A percentile compares a stretch with the other conserved stretches of the same genome.
phyloP scores from a whole-genome alignment of 1,284 basidiomycete genomes.

The Ustilago esculenta region DNA sequence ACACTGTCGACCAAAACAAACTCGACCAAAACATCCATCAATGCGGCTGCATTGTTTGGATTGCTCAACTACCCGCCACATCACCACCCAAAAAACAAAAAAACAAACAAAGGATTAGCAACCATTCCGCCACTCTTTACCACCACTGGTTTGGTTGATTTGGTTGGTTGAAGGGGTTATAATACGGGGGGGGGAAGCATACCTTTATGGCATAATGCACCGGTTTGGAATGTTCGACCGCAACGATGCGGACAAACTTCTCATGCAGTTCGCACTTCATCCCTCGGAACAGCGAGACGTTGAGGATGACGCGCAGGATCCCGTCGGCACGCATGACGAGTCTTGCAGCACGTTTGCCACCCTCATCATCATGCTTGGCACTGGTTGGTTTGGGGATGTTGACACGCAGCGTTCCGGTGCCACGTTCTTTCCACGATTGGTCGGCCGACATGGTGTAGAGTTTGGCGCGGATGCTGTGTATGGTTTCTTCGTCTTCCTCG shows the following conservation, averaged over 20 bases:
- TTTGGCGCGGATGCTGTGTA: slow-evolving; percentile 85
- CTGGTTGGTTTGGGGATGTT: slow-evolving; percentile 75
- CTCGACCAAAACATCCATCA: slow-evolving; percentile 47
- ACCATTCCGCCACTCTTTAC: too few relatives aligned
- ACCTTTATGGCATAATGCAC: slow-evolving; percentile 63
- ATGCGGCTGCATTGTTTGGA: slow-evolving; percentile 45
- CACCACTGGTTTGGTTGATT: too few relatives aligned
- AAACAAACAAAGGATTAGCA: too few relatives aligned
- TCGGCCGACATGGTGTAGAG: slow-evolving; percentile 75
- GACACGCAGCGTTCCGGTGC: slow-evolving; percentile 81
- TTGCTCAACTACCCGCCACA: slow-evolving; percentile 51
- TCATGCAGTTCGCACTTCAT: slow-evolving; percentile 82
- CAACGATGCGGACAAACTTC: slow-evolving; percentile 61
- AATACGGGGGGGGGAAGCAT: slow-evolving; percentile 3
- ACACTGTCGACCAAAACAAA: too few relatives aligned
- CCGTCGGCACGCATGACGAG: slow-evolving; percentile 96
- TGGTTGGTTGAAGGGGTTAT: too few relatives aligned
- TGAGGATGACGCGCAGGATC: slow-evolving; percentile 83
- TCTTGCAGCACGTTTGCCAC: slow-evolving; percentile 75
- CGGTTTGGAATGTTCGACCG: slow-evolving; percentile 58
- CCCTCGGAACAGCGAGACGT: slow-evolving; percentile 84
- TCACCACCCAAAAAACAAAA: too few relatives aligned
- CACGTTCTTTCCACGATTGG: slow-evolving; percentile 85
- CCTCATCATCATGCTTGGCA: too few relatives aligned
- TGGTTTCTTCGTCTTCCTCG: slow-evolving; percentile 88